phyloP scores from a whole-genome alignment of 2,329 filamentous ascomycete species.

The Colletotrichum orchidophilum region DNA sequence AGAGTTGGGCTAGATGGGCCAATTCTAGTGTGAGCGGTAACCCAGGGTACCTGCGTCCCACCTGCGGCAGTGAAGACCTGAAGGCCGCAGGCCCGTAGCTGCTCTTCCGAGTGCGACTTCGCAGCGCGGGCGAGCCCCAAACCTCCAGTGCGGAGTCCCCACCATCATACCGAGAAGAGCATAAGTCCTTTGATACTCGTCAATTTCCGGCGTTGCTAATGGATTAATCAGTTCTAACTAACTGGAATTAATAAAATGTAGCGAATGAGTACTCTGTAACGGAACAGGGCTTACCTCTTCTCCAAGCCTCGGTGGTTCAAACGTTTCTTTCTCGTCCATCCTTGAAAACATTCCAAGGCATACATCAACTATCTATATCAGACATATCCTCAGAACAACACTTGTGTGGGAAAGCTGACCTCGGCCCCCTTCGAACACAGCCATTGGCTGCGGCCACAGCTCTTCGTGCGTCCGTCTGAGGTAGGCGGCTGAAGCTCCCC shows the following conservation, averaged over 20 bases:
- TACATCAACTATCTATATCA: not conserved
- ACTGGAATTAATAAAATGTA: not conserved
- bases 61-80: not conserved
- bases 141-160: constrained; percentile 3
- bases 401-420: not conserved
- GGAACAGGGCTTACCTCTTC: not conserved
- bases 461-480: not conserved
- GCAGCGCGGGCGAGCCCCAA: constrained; percentile 5
- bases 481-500: not conserved
- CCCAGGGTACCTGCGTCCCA: not conserved
- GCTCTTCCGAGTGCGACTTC: constrained; percentile 18
- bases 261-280: not conserved
- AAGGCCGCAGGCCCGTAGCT: not conserved
- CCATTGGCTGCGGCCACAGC: not conserved
- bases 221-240: not conserved
- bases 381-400: not conserved
- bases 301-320: not conserved
- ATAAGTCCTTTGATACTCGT: not conserved
- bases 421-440: not conserved
- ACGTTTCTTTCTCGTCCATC: not conserved
- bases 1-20: not conserved
- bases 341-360: not conserved
- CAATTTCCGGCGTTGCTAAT: not conserved
- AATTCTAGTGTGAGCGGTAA: constrained; percentile 28
- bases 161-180: constrained; percentile 2